Evolutionary conservation across 2,329 filamentous ascomycete species (phyloP), one percentile per base, ranked within the genome.

Genomic region (Arthrobotrys entomopaga): DNA sequence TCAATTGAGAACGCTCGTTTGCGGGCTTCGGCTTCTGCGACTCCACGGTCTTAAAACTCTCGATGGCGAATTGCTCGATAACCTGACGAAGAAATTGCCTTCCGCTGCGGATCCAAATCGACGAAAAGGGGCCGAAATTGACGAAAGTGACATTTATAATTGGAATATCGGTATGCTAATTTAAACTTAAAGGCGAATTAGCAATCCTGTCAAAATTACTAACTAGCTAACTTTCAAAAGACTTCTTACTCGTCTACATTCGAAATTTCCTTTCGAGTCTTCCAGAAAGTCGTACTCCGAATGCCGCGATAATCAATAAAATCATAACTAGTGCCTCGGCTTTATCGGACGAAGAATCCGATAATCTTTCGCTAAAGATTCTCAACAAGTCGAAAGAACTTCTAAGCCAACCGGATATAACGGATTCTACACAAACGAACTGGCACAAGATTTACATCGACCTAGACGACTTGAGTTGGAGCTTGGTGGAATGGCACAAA

Each of bases 361-460:
- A 74, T 48, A 50, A n/a, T 13, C 48, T 74, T 16, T 63, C 70
- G 1, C 49, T 74, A 29, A 66, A 57, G 24, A 74, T 74, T 8
- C 70, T 74, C 16, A 57, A 63, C 57, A 74, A 74, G 43, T 74
- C 70, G 38, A 67, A 63, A 54, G 70, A 74, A 24, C 52, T 74
- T 24, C 38, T 75, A 16, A 75, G 34, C n/a, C 71, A 65, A 65
- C 65, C 71, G n/a, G 65, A 75, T 22, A 75, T 70, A 53, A 54
- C 65, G 2, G 71, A 75, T 24, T 70, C 65, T 34, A 48, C 54
- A 15, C 71, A 74, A 54, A 74, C 70, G 8, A 70, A 75, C 60
- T 75, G 71, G 71, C 53, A 75, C 52, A 70, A 70, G 19, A 69
- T 75, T 13, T 75, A 75, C 58, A 75, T 75, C 54, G 71, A 75